A percentile compares a stretch with the other conserved stretches of the same genome.
These are phyloP conservation scores for Nitzschia sp. DNA, from an alignment of 108 stramenopile species.

Conservation along the genomic window DNA sequence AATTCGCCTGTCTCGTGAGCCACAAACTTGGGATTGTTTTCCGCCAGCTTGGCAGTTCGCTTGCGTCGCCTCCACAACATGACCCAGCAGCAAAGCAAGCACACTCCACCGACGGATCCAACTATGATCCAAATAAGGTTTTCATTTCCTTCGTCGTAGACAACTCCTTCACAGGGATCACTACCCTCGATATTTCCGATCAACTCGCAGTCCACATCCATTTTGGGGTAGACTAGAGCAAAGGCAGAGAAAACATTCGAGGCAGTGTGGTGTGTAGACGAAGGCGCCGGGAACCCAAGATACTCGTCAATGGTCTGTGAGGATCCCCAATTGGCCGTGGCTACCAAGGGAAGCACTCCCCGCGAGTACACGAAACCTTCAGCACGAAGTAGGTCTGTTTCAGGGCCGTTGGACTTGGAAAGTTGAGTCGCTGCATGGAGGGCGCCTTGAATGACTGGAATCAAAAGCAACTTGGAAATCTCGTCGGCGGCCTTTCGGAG, in stretches of 20 bases:
- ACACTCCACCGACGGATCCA: conserved; percentile 21
- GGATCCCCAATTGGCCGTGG: conserved; percentile 42
- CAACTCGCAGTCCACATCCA: conserved; percentile 50
- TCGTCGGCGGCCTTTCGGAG: conserved; percentile 50
- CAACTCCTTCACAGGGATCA: conserved; percentile 44
- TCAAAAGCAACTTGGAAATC: conserved; percentile 51
- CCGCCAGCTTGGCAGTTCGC: conserved; percentile 8
- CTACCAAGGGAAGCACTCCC: conserved; percentile 64
- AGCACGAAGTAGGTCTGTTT: conserved; percentile 25
- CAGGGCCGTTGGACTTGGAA: neutral
- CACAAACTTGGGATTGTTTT: conserved; percentile 34
- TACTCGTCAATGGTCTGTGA: conserved; percentile 42
- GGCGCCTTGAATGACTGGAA: conserved; percentile 74
- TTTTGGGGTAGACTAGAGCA: conserved; percentile 25
- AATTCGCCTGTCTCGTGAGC: conserved; percentile 15
- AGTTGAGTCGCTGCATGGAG: conserved; percentile 35
- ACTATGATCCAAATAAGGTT: conserved; percentile 29
- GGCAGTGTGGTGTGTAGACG: conserved; percentile 23
- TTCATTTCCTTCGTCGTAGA: neutral
- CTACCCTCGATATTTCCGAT: conserved; percentile 34
- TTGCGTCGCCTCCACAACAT: neutral
- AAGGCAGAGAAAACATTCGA: conserved; percentile 37
- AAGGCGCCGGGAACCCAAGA: conserved; percentile 24
- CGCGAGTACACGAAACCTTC: conserved; percentile 67
- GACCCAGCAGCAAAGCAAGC: neutral